A percentile compares a stretch with the other conserved stretches of the same genome.
Evolutionary conservation across 495 filamentous ascomycete genomes (phyloP).

Genomic region (Penicillium cosmopolitanum): DNA sequence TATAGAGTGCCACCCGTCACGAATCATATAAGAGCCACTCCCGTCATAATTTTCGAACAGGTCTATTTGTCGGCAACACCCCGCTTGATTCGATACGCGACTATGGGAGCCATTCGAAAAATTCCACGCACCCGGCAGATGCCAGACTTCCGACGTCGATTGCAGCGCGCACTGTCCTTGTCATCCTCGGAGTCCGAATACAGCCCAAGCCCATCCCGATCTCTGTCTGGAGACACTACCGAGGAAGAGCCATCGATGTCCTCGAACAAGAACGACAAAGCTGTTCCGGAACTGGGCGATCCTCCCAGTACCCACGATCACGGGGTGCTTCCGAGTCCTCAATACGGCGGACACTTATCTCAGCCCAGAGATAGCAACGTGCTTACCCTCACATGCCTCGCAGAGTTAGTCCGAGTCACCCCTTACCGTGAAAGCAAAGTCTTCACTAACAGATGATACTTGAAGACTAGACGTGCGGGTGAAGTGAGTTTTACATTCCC

Average conservation of each 20-base stretch:
- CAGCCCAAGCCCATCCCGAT: neutral
- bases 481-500: neutral
- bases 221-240: neutral
- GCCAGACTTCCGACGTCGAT: neutral
- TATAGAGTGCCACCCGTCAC: neutral
- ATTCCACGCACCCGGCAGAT: neutral
- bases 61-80: neutral
- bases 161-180: neutral
- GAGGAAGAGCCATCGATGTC: neutral
- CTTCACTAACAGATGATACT: neutral
- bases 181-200: neutral
- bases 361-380: neutral
- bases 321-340: neutral
- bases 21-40: too few relatives aligned
- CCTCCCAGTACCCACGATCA: neutral
- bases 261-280: neutral
- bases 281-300: neutral
- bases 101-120: neutral
- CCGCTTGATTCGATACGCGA: slow-evolving; percentile 1
- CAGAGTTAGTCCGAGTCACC: neutral
- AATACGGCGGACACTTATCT: neutral
- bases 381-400: neutral
- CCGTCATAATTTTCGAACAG: neutral
- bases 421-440: neutral
- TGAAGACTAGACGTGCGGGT: neutral